A percentile compares a stretch with the other conserved stretches of the same genome.
phyloP scores from a whole-genome alignment of 352 stramenopile genomes.

The Globisporangium middletonii region DNA sequence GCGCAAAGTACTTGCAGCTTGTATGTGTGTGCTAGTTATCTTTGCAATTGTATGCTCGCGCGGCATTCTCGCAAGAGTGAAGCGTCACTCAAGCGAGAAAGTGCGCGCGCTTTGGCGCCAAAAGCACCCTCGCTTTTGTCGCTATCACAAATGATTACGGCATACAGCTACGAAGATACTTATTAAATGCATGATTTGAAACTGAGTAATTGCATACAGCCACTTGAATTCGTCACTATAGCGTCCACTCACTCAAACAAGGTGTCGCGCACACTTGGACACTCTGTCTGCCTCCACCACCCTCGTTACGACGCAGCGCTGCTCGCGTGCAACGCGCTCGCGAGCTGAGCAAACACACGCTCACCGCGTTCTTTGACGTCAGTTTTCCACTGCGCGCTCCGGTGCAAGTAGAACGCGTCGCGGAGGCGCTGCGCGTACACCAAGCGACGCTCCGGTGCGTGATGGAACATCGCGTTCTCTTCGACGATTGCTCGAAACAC shows the following conservation, averaged over 20 bases:
- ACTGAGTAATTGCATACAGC: too few species aligned
- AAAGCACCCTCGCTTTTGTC: not conserved
- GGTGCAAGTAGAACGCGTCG: slow-evolving; percentile 16
- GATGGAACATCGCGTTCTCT: slow-evolving; percentile 49
- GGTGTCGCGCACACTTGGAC: too few species aligned
- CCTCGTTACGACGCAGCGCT: too few species aligned
- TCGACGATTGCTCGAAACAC: slow-evolving; percentile 53
- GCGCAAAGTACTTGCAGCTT: not conserved
- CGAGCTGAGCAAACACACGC: too few species aligned
- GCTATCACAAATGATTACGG: too few species aligned
- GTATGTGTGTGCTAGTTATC: not conserved
- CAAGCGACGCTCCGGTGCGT: slow-evolving; percentile 37
- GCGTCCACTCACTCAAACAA: too few species aligned
- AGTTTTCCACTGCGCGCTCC: slow-evolving; percentile 54
- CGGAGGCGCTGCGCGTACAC: slow-evolving; percentile 54
- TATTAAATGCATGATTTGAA: too few species aligned
- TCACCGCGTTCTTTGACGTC: slow-evolving; percentile 41
- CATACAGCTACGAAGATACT: too few species aligned
- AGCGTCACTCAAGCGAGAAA: not conserved
- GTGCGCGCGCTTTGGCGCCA: not conserved
- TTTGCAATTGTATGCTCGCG: not conserved
- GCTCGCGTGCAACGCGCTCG: too few species aligned
- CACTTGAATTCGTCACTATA: too few species aligned
- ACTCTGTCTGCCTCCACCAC: too few species aligned
- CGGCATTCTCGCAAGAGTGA: not conserved